Base-by-base conservation (phyloP, 805 yeast genomes). In the Metschnikowia kofuensis region DNA sequence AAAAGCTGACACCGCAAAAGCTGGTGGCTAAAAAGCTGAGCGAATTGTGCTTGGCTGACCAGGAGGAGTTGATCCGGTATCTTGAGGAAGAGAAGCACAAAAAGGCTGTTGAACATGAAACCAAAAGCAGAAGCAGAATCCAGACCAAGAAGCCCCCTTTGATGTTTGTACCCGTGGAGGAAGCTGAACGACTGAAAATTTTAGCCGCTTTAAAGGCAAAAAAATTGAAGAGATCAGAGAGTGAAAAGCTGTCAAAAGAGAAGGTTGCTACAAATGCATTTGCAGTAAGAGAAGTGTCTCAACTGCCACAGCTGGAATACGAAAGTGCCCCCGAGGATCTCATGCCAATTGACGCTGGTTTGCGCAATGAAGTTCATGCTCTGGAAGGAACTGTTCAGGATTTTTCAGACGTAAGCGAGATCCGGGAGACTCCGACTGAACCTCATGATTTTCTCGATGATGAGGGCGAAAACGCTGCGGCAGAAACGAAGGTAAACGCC, bases 151-250 rank as follows among this genome's bases (percentile, higher is more conserved):
- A 29, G 42, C 49, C 44, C 8, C 21, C 35, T n/a, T 32, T 50
- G 8, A 36, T 35, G 28, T 46, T 54, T 15, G 42, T 48, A 26
- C 57, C 57, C 4, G 38, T 51, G 46, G 52, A 48, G 14, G 53
- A 48, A n/a, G 42, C 41, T 2, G 34, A 51, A 37, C 26, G 43
- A 11, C 37, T 46, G 35, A 40, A 43, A 26, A 37, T 46, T 10
- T 40, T 40, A 14, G 41, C 44, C 14, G 38, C 40, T 6, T 26
- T 40, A 7, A 14, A 16, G 36, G 29, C 31, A 21, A 35, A 35
- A 39, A 32, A n/a, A 30, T 13, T 21, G 40, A 38, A 21, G 40
- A 12, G 30, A 11, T 13, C 12, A 38, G 40, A 38, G 16, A 12
- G 30, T 13, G 40, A 21, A 7, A 21, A 13, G 2, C 40, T 10